Base-by-base conservation (phyloP, 169 alveolate genomes). In the Plasmodium ovale region DNA sequence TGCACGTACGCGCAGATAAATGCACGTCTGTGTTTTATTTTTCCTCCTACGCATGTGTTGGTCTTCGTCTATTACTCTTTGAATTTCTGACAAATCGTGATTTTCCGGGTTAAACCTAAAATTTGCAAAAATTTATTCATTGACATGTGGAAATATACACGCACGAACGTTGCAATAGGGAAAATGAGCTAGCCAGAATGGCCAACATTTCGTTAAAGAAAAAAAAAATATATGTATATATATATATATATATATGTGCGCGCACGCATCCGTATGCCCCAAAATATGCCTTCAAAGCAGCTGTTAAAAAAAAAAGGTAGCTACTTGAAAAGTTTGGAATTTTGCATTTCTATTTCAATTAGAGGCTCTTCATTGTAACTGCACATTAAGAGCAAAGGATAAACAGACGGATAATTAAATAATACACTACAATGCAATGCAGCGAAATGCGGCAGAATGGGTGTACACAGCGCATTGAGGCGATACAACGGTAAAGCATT, bases 281-380 rank as follows among this genome's bases (percentile, higher is more conserved):
- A n/a, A n/a, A n/a, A n/a, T n/a, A n/a, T n/a, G n/a, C n/a, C n/a
- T n/a, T n/a, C n/a, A n/a, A n/a, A n/a, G n/a, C n/a, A n/a, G n/a
- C n/a, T n/a, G n/a, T n/a, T n/a, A n/a, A n/a, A n/a, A n/a, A n/a
- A n/a, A n/a, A n/a, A n/a, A n/a, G n/a, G n/a, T n/a, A 53, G 33
- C 14, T 64, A 79, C 89, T 79, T 79, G 69, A 79, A 79, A 29
- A 79, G 60, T 64, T 79, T 79, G 60, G 82, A 64, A 31, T 79
- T 79, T 42, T 64, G 89, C 89, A 79, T 79, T 64, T 79, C 89
- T 14, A 79, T 79, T 79, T 79, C 89, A 64, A 79, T 79, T 27
- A 79, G 47, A 21, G 89, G 89, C 25, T 79, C 89, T 33, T 79
- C 89, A 64, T 79, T 79, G 51, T 79, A 79, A 44, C 89, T 79